phyloP scores from a whole-genome alignment of 192 early-diverging fungal species.

The Coemansia sp. region DNA sequence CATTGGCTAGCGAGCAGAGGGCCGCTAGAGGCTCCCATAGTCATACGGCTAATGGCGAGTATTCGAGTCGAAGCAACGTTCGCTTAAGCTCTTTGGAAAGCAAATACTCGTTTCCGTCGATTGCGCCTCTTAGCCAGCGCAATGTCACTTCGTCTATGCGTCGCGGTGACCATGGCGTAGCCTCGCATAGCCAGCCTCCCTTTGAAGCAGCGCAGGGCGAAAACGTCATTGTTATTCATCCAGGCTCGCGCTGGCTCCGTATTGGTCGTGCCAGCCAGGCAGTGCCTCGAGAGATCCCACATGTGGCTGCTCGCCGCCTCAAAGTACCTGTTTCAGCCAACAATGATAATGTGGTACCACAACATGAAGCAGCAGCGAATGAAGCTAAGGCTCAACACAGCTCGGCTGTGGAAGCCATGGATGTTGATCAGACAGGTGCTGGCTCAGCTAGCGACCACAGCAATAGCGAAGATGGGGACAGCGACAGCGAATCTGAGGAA shows the following conservation, averaged over 20 bases:
- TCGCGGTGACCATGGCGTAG: slow-evolving; percentile 29
- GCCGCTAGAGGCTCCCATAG: background rate
- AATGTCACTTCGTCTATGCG: slow-evolving; percentile 39
- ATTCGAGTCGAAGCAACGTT: too few species aligned
- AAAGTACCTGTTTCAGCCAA: background rate
- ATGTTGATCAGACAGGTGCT: slow-evolving; percentile 12
- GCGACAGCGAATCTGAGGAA: slow-evolving; percentile 7
- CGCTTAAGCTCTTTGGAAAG: slow-evolving; percentile 27
- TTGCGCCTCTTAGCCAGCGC: slow-evolving; percentile 23
- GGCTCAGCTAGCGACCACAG: slow-evolving; percentile 10
- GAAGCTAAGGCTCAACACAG: too few species aligned
- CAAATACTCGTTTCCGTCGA: slow-evolving; percentile 47
- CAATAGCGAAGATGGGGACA: slow-evolving; percentile 3
- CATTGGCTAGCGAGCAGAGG: slow-evolving; percentile 33
- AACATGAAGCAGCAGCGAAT: too few species aligned
- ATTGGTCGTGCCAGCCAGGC: slow-evolving; percentile 83
- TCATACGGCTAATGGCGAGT: background rate
- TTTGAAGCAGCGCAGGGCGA: slow-evolving; percentile 42
- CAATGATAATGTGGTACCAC: too few species aligned
- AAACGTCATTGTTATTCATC: slow-evolving; percentile 81
- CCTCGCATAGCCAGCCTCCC: slow-evolving; percentile 1
- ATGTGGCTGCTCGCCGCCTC: slow-evolving; percentile 75
- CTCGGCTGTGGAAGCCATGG: slow-evolving; percentile 3
- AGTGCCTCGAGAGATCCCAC: slow-evolving; percentile 71
- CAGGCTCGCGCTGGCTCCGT: slow-evolving; percentile 78